These are phyloP conservation scores for Boletus tylopilopsis DNA, from an alignment of 768 basidiomycete genomes.

Conservation along the genomic window DNA sequence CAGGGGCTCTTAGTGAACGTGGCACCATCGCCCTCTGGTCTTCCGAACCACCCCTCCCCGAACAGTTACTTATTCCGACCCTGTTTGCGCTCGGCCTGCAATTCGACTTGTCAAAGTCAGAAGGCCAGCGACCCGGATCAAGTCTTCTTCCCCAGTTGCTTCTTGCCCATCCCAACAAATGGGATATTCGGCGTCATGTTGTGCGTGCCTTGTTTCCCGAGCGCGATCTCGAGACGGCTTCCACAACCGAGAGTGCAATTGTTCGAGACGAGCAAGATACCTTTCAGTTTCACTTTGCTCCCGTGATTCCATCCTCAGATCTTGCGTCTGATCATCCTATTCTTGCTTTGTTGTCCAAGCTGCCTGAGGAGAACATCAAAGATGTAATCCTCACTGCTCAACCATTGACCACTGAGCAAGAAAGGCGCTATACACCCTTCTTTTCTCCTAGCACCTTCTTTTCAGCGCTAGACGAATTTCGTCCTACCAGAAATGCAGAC, in stretches of 20 bases:
- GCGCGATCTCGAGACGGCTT: slow-evolving; percentile 24
- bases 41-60: slow-evolving; percentile 24
- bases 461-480: slow-evolving; percentile 38
- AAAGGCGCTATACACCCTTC: slow-evolving; percentile 48
- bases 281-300: slow-evolving; percentile 53
- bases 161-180: slow-evolving; percentile 23
- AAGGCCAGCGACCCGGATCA: neutral
- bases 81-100: slow-evolving; percentile 27
- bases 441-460: slow-evolving; percentile 71
- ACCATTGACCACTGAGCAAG: slow-evolving; percentile 45
- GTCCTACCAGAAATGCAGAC: slow-evolving; percentile 16
- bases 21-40: slow-evolving; percentile 29
- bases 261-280: slow-evolving; percentile 70
- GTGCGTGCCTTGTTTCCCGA: slow-evolving; percentile 19
- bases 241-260: slow-evolving; percentile 26
- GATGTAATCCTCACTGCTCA: slow-evolving; percentile 51
- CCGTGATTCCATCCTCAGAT: slow-evolving; percentile 27
- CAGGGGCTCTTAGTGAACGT: slow-evolving; percentile 25
- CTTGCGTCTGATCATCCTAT: slow-evolving; percentile 16
- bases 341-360: slow-evolving; percentile 24
- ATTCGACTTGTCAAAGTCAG: neutral
- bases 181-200: slow-evolving; percentile 16
- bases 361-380: slow-evolving; percentile 40
- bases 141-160: slow-evolving; percentile 28
- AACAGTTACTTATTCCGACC: slow-evolving; percentile 19